phyloP scores from a whole-genome alignment of 805 yeast genomes.

The Metschnikowia similis region DNA sequence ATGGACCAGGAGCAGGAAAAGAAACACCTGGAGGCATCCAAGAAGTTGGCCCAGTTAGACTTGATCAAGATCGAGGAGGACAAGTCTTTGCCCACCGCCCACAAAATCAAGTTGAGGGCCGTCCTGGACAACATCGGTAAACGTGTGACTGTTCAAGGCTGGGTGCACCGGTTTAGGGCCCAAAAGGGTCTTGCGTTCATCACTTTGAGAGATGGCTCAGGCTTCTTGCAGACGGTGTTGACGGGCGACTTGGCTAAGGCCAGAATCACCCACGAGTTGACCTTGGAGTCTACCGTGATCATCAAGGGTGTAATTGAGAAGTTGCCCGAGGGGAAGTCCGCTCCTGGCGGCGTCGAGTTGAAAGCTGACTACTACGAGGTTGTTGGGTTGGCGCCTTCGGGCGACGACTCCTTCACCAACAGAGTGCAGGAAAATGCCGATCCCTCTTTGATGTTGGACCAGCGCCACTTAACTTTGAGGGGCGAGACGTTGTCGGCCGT shows the following conservation, averaged over 20 bases:
- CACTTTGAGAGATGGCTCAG: slow-evolving; percentile 93
- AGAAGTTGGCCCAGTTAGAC: slow-evolving; percentile 73
- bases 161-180: slow-evolving; percentile 92
- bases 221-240: slow-evolving; percentile 81
- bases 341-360: slow-evolving; percentile 96
- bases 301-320: slow-evolving; percentile 77
- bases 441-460: slow-evolving; percentile 87
- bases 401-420: slow-evolving; percentile 93
- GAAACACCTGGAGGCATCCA: slow-evolving; percentile 53
- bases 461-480: slow-evolving; percentile 92
- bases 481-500: slow-evolving; percentile 93
- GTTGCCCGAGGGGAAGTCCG: slow-evolving; percentile 93
- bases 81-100: slow-evolving; percentile 63
- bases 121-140: slow-evolving; percentile 53
- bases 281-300: slow-evolving; percentile 80
- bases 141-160: slow-evolving; percentile 81
- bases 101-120: slow-evolving; percentile 58
- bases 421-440: slow-evolving; percentile 91
- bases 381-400: slow-evolving; percentile 91
- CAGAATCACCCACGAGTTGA: slow-evolving; percentile 74
- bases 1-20: slow-evolving; percentile 61
- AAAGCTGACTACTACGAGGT: slow-evolving; percentile 85
- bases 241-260: slow-evolving; percentile 92
- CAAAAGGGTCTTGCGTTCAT: slow-evolving; percentile 91
- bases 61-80: slow-evolving; percentile 71